A percentile compares a stretch with the other conserved stretches of the same genome.
Conservation (phyloP, 768 basidiomycete species). For the Naganishia friedmannii region DNA sequence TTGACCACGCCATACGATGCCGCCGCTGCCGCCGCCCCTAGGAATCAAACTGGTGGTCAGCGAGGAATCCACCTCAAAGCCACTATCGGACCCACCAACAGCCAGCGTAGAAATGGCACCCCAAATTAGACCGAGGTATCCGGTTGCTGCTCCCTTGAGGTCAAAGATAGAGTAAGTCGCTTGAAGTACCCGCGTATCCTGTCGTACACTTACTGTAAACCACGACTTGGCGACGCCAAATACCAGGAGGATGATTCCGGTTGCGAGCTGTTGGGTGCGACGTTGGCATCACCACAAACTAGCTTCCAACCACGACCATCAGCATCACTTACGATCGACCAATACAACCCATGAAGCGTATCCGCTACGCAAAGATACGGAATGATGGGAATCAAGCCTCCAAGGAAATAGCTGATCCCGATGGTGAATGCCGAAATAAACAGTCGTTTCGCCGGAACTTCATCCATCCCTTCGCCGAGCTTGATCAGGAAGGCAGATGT, state of each 20-base stretch:
- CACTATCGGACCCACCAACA: no score
- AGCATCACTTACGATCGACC: constrained; percentile 52
- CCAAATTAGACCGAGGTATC: no score
- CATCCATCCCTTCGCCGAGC: constrained; percentile 90
- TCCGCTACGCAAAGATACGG: constrained; percentile 83
- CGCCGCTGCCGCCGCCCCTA: constrained; percentile 9
- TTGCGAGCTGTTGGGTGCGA: constrained; percentile 57
- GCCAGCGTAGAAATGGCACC: no score
- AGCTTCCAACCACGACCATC: no score
- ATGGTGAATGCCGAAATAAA: constrained; percentile 60
- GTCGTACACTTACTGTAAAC: constrained; percentile 59
- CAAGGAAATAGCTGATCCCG: constrained; percentile 86
- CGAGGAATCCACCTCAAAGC: no score
- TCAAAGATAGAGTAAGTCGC: no score
- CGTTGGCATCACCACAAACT: no score
- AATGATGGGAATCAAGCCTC: constrained; percentile 84
- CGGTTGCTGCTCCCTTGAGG: no score
- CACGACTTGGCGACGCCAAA: constrained; percentile 89
- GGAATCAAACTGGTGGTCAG: no score
- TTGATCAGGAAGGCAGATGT: constrained; percentile 89
- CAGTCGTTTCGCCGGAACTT: constrained; percentile 71
- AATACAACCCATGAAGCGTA: constrained; percentile 58
- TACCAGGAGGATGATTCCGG: constrained; percentile 76
- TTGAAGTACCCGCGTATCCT: no score
- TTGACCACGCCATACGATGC: constrained; percentile 20